Base-by-base conservation (phyloP, 2,329 filamentous ascomycete species). In the Hirsutella minnesotensis region DNA sequence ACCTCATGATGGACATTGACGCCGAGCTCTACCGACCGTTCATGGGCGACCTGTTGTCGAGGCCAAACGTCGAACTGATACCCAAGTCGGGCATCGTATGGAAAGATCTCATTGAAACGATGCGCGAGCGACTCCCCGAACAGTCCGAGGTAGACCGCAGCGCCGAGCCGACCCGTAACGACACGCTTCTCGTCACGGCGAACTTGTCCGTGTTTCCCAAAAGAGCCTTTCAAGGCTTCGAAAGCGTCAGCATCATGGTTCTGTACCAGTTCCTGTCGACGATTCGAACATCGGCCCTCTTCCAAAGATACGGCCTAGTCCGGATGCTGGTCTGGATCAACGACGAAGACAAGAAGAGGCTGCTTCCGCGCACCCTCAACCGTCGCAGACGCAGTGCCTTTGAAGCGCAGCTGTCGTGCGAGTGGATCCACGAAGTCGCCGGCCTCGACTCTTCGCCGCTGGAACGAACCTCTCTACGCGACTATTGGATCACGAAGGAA, bases 1-100 rank as follows among this genome's bases (percentile, higher is more conserved):
- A 98, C 65, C 66, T 95, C 37, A 69, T 98, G 35, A 71, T 95
- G 61, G 89, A 96, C 55, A 79, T 81, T 3, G 75, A 85, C 29
- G 59, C 63, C 3, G 61, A 68, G 0, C 53, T 72, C 3, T 90
- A 84, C 57, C 48, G 63, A 1, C 66, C 75, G 0, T 77, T 81
- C 46, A 74, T 95, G 20, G 53, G 72, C 16, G 67, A 75, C 0
- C 65, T 88, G 2, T 58, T 76, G 7, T 53, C 69, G 1, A 64
- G 64, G 5, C 62, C 69, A 2, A 68, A 70, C 41, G 67, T 69
- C 3, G 61, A 64, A 30, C 54, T 84, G 38, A 43, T 81, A 0
- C 67, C 69, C 7, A 70, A 76, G 46, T 71, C 75, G 0, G 75
- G 79, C 21, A 64, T 82, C n/a, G 46, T 79, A 7, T 79, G 74